Evolutionary conservation across 2,329 filamentous ascomycete species (phyloP).

Genomic region (Alternaria dauci): DNA sequence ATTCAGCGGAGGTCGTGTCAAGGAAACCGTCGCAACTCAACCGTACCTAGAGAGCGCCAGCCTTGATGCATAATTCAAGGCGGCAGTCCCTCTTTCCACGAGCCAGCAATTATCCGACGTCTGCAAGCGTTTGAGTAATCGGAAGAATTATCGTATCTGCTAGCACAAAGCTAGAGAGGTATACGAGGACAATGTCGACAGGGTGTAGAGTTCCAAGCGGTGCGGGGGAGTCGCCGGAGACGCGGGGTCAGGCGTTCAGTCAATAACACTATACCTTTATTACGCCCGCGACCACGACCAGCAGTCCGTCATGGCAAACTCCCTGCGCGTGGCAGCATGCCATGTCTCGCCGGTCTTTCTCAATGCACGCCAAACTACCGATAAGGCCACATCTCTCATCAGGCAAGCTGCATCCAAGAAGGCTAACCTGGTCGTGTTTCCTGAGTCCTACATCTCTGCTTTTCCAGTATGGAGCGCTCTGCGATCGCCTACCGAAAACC

Average conservation of each 20-base stretch:
- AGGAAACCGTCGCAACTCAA: background rate
- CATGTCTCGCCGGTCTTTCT: slow-evolving; percentile 57
- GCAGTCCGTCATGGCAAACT: slow-evolving; percentile 14
- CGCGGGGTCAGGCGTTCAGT: background rate
- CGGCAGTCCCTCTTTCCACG: background rate
- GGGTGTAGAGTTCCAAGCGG: background rate
- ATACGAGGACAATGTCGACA: background rate
- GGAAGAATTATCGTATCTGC: background rate
- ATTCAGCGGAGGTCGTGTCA: background rate
- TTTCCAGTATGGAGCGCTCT: slow-evolving; percentile 63
- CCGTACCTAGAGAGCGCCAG: background rate
- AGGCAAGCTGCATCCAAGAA: slow-evolving; percentile 53
- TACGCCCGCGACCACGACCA: background rate
- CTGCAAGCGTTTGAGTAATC: background rate
- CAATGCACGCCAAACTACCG: slow-evolving; percentile 55
- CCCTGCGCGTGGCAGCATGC: slow-evolving; percentile 37
- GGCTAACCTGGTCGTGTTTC: slow-evolving; percentile 63
- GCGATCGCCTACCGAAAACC: slow-evolving; percentile 59
- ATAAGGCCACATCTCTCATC: slow-evolving; percentile 59
- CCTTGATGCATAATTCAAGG: background rate
- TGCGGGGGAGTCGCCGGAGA: slow-evolving; percentile 6
- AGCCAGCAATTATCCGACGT: too few relatives aligned
- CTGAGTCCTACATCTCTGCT: slow-evolving; percentile 62
- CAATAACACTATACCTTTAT: background rate
- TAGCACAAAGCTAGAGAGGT: background rate